phyloP scores from a whole-genome alignment of 2,329 filamentous ascomycete species.

The Hypoxylon sp. region DNA sequence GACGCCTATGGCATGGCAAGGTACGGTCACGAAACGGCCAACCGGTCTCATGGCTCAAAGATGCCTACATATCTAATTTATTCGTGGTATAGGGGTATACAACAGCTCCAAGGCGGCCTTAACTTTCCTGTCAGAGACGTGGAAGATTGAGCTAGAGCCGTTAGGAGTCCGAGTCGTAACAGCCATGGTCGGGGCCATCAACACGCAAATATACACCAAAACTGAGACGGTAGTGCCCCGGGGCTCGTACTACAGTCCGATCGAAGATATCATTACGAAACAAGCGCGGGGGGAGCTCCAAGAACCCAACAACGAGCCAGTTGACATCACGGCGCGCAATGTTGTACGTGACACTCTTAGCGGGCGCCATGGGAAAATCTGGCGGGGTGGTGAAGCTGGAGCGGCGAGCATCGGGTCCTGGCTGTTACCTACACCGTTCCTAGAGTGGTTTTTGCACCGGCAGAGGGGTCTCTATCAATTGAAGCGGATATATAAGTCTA shows the following conservation, averaged over 20 bases:
- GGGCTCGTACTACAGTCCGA: constrained; percentile 8
- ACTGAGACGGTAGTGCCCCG: background rate
- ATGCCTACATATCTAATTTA: background rate
- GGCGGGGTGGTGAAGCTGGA: constrained; percentile 18
- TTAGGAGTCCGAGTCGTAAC: constrained; percentile 49
- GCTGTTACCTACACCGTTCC: constrained; percentile 2
- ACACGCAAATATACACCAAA: constrained; percentile 4
- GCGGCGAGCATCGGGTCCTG: constrained; percentile 3
- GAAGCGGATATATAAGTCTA: background rate
- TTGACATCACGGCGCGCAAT: constrained; percentile 7
- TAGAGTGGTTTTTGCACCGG: constrained; percentile 15
- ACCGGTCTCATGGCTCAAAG: background rate
- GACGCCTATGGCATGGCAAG: constrained; percentile 45
- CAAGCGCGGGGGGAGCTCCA: constrained; percentile 12
- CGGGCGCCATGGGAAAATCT: constrained; percentile 10
- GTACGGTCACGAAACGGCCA: constrained; percentile 1
- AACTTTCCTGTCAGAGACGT: constrained; percentile 44
- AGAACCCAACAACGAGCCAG: background rate
- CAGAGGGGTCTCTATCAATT: constrained; percentile 13
- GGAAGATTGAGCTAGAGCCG: constrained; percentile 47
- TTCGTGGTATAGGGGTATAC: constrained; percentile 40
- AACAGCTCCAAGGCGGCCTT: constrained; percentile 48
- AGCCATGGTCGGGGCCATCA: constrained; percentile 32
- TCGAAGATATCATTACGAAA: constrained; percentile 2
- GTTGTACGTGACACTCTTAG: constrained; percentile 14